Evolutionary conservation across 805 yeast genomes (phyloP), one percentile per base, ranked within the genome.

Genomic region (Zygosaccharomyces bisporus): DNA sequence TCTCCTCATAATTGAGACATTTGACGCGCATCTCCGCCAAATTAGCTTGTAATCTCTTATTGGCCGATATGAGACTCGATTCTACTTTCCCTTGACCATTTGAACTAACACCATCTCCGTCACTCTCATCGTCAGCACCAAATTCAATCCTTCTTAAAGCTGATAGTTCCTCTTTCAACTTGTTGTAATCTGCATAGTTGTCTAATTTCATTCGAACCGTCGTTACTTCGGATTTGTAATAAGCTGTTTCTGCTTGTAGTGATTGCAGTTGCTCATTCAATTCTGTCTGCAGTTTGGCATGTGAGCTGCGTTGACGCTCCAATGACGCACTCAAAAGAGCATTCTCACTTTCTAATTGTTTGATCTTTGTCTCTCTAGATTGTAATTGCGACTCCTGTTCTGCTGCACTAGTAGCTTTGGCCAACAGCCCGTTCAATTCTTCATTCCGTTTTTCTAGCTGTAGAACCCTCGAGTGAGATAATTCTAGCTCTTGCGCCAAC

Each of bases 371-470:
- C 27, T 72, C 73, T 38, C 67, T 68, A 7, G 55, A 41, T 45
- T 67, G 70, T 19, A 75, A 51, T 52, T 60, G 73, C 49, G 52
- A 64, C 52, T 68, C 75, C 57, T 56, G 70, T 51, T 64, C 77
- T 3, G 64, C 66, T 7, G 62, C 72, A 43, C 75, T 72, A 30
- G 76, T 76, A 2, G 79, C 72, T 35, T 70, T 64, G 33, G 83
- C 76, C 41, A 89, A 62, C 44, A 84, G 84, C 13, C 79, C 71
- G 46, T 87, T 76, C 43, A 89, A 69, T 40, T 82, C 81, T 56
- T 85, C 86, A 56, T 88, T 90, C 47, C 95, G 73, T 49, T 76
- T 76, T 60, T 88, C 95, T 43, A 89, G 73, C 55, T 83, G 88
- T 39, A 78, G 60, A 1, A 80, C 75, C 45, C 93, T 74, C 42